Evolutionary conservation across 805 yeast species (phyloP).

Genomic region (Pichia manshurica): DNA sequence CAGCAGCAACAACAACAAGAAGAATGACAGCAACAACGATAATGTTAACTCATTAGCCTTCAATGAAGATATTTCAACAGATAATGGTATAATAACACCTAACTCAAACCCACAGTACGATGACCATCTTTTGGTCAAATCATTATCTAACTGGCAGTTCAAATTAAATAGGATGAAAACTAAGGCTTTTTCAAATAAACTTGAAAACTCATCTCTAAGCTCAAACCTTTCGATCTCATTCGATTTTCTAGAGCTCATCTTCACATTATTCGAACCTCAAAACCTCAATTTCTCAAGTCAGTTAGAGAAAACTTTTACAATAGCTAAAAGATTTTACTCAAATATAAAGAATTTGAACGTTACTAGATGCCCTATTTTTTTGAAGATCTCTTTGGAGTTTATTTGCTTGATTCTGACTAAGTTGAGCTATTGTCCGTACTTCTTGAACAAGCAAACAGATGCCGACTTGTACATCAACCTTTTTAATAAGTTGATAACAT

Average conservation of each 20-base stretch:
- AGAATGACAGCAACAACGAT: no score
- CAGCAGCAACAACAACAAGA: not conserved
- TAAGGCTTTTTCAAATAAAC: not conserved
- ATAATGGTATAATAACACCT: no score
- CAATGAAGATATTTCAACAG: no score
- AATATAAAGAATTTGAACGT: slow-evolving; percentile 12
- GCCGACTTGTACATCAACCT: slow-evolving; percentile 1
- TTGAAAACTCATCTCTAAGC: slow-evolving; percentile 9
- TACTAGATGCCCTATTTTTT: slow-evolving; percentile 18
- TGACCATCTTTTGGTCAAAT: slow-evolving; percentile 18
- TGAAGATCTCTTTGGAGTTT: slow-evolving; percentile 24
- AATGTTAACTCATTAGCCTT: no score
- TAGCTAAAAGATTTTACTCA: slow-evolving; percentile 1
- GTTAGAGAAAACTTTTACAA: slow-evolving; percentile 13
- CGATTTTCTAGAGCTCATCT: slow-evolving; percentile 17
- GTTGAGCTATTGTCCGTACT: slow-evolving; percentile 13
- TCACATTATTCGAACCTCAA: slow-evolving; percentile 21
- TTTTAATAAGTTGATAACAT: slow-evolving; percentile 12
- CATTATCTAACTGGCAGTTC: slow-evolving; percentile 23
- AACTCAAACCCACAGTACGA: not conserved
- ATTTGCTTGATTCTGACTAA: slow-evolving; percentile 13
- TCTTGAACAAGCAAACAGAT: slow-evolving; percentile 4
- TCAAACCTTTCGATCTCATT: slow-evolving; percentile 1
- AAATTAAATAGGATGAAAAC: slow-evolving; percentile 14
- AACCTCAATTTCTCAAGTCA: slow-evolving; percentile 10